A percentile compares a stretch with the other conserved stretches of the same genome.
phyloP scores from a whole-genome alignment of 768 basidiomycete species.

The Glaciozyma antarctica region DNA sequence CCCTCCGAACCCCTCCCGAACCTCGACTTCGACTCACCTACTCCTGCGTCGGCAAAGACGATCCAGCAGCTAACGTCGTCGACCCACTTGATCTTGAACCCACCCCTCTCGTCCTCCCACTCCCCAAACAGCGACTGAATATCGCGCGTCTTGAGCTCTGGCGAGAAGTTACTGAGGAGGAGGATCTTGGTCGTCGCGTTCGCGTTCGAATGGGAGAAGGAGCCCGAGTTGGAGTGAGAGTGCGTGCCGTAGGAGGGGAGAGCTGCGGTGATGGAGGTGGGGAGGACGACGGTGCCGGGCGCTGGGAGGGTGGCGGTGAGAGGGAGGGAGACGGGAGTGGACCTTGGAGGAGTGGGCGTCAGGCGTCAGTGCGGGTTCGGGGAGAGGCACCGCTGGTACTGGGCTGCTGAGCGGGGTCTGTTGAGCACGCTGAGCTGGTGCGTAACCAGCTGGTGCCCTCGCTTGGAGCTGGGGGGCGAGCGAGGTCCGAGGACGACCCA shows the following conservation, averaged over 20 bases:
- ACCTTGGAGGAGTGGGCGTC: background rate
- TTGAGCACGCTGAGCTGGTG: no score
- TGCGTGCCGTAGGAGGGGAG: background rate
- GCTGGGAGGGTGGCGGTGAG: background rate
- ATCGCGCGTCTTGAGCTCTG: conserved; percentile 95
- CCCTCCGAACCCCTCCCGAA: background rate
- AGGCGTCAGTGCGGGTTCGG: no score
- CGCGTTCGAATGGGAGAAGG: background rate
- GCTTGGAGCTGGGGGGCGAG: no score
- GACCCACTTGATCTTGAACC: conserved; percentile 98
- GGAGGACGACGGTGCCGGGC: background rate
- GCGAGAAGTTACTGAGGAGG: conserved; percentile 79
- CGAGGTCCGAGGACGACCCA: no score
- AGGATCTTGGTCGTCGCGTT: conserved; percentile 66
- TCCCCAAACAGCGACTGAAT: conserved; percentile 83
- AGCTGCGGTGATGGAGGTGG: background rate
- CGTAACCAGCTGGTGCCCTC: no score
- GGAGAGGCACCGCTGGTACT: no score
- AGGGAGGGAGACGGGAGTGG: conserved; percentile 2
- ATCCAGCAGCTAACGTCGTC: conserved; percentile 92
- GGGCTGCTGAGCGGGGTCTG: no score
- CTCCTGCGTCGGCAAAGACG: conserved; percentile 80
- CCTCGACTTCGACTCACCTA: conserved; percentile 54
- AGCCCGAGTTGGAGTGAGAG: background rate
- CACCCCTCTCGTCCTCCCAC: conserved; percentile 74